Conservation (phyloP, 2,329 filamentous ascomycete species). For the Colletotrichum melonis region DNA sequence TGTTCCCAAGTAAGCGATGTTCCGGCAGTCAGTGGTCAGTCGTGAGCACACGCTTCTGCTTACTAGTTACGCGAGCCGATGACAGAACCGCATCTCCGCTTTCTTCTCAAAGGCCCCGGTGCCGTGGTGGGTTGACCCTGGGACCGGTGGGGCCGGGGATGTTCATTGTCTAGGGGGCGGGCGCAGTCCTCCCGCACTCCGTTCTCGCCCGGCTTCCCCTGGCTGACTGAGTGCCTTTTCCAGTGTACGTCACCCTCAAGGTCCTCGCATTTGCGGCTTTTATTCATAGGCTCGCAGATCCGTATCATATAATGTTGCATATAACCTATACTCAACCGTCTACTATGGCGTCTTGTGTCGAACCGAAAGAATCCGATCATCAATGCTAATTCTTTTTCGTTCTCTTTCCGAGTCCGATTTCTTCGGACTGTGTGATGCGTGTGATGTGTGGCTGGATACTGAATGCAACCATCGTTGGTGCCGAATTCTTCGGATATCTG, state of each 20-base stretch:
- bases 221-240: background rate
- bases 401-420: background rate
- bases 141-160: background rate
- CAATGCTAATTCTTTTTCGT: no score
- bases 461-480: no score
- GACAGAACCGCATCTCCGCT: background rate
- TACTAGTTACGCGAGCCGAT: background rate
- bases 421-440: background rate
- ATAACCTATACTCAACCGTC: background rate
- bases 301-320: constrained; percentile 1
- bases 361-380: background rate
- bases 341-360: background rate
- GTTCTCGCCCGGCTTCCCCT: background rate
- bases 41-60: background rate
- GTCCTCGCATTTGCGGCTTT: background rate
- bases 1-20: background rate
- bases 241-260: background rate
- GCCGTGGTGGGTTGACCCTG: background rate
- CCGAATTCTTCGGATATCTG: background rate
- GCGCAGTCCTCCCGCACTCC: background rate
- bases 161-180: background rate
- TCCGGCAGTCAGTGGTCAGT: background rate
- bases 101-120: background rate
- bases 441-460: no score
- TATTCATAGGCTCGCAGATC: background rate